Evolutionary conservation across 208 protist species (phyloP).

Genomic region (Vickermania spadyakhi): DNA sequence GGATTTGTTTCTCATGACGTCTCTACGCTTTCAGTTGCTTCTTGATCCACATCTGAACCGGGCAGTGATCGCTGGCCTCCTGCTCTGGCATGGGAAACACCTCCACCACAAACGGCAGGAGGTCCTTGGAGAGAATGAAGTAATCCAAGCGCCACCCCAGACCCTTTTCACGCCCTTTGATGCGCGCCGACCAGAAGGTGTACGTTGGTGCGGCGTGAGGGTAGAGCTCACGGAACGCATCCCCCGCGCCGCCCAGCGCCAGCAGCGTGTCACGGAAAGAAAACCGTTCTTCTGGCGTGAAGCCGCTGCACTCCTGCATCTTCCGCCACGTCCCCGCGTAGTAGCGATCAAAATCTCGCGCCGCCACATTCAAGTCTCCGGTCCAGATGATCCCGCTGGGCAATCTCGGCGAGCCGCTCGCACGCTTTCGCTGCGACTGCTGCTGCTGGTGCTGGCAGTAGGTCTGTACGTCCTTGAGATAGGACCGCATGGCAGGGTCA

Average conservation of each 20-base stretch:
- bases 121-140: slow-evolving; percentile 72
- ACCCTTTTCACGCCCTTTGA: slow-evolving; percentile 46
- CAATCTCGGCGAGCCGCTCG: slow-evolving; percentile 1
- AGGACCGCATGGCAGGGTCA: slow-evolving; percentile 58
- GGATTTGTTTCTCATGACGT: too few relatives aligned
- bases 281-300: slow-evolving; percentile 85
- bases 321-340: slow-evolving; percentile 68
- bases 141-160: slow-evolving; percentile 92
- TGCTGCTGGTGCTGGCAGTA: slow-evolving; percentile 12
- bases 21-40: slow-evolving; percentile 11
- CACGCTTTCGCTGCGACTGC: background rate
- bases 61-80: slow-evolving; percentile 84
- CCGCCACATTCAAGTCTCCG: slow-evolving; percentile 93
- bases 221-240: slow-evolving; percentile 87
- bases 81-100: slow-evolving; percentile 76
- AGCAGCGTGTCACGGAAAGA: slow-evolving; percentile 65
- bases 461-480: slow-evolving; percentile 26
- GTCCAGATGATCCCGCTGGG: slow-evolving; percentile 78
- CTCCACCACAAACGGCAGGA: slow-evolving; percentile 61
- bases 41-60: slow-evolving; percentile 78
- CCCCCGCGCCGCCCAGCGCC: slow-evolving; percentile 30
- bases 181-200: slow-evolving; percentile 82
- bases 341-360: slow-evolving; percentile 89
- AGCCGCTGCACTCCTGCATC: slow-evolving; percentile 90
- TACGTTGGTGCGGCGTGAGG: slow-evolving; percentile 59